phyloP scores from a whole-genome alignment of 208 protist genomes.

The Crithidia fasciculata region DNA sequence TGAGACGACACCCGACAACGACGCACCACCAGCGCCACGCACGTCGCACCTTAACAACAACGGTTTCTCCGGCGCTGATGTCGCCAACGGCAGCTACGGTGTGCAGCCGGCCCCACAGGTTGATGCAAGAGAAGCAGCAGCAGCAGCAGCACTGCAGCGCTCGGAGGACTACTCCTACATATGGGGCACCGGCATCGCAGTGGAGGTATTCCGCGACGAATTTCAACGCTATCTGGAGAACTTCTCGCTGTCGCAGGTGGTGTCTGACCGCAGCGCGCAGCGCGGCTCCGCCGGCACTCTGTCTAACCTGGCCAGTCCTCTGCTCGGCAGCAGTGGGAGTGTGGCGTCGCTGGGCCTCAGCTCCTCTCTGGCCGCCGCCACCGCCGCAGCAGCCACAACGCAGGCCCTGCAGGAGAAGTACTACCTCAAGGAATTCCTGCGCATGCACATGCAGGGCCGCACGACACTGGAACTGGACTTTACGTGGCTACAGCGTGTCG shows the following conservation, averaged over 20 bases:
- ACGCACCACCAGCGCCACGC: neutral
- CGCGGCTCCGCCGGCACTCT: neutral
- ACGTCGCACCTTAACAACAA: neutral
- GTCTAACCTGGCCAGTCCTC: neutral
- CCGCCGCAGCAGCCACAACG: constrained; percentile 10
- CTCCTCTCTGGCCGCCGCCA: constrained; percentile 4
- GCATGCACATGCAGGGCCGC: constrained; percentile 76
- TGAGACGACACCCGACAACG: constrained; percentile 11
- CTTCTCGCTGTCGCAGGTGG: constrained; percentile 41
- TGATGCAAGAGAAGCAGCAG: neutral
- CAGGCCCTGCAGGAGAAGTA: constrained; percentile 37
- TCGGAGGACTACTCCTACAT: constrained; percentile 88
- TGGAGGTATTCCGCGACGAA: constrained; percentile 79
- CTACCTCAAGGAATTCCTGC: constrained; percentile 78
- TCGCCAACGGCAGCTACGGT: neutral
- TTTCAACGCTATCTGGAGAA: constrained; percentile 86
- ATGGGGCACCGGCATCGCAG: constrained; percentile 89
- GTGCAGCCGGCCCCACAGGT: neutral
- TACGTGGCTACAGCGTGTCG: constrained; percentile 48
- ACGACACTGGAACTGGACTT: constrained; percentile 80
- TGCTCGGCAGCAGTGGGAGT: constrained; percentile 5
- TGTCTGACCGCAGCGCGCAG: constrained; percentile 15
- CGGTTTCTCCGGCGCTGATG: neutral
- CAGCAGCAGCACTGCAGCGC: constrained; percentile 29
- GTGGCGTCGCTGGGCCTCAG: constrained; percentile 3